Evolutionary conservation across 2,329 filamentous ascomycete genomes (phyloP), one percentile per base, ranked within the genome.

Genomic region (Colletotrichum sp.): DNA sequence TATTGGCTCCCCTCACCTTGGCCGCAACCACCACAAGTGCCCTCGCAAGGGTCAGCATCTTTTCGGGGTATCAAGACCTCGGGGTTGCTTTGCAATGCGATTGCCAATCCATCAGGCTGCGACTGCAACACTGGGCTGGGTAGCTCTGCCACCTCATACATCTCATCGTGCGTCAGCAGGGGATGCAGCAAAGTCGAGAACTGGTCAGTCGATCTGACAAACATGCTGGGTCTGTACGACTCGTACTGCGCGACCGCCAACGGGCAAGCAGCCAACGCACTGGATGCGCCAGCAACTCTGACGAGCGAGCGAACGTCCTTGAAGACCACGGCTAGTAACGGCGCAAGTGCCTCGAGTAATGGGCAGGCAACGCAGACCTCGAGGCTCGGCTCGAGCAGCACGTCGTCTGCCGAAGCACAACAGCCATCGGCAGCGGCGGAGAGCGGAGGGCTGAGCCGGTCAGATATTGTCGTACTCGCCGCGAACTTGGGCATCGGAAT

Each of bases 401-500:
- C 34, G 30, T 39, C 69, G 11, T 52, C 62, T 19, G 36, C 62
- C 25, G 55, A 63, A 9, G 22, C 36, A 13, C 62, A 34, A 22
- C 39, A 70, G 19, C 39, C 52, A 8, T 32, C 22, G 7, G 52
- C 25, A 13, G 59, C 27, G 19, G 34, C 63, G 12, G 70, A 63
- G 7, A 77, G 78, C 44, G 62, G 66, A 6, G 79, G 80, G 6
- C 57, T 81, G 12, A 82, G 79, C 70, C 76, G 80, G 57, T 81
- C 79, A 8, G 79, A 81, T 11, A 78, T 78, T 11, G 78, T 82
- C 9, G 81, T 80, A 2, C 71, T 82, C 34, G 81, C 80, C 6
- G 79, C 81, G 12, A 79, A 79, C 27, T 72, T 79, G 64, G 80
- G 79, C 19, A 71, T 84, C 30, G 82, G 80, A 3, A 78, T 82